phyloP scores from a whole-genome alignment of 2,329 filamentous ascomycete genomes.

The Shiraia sp. region DNA sequence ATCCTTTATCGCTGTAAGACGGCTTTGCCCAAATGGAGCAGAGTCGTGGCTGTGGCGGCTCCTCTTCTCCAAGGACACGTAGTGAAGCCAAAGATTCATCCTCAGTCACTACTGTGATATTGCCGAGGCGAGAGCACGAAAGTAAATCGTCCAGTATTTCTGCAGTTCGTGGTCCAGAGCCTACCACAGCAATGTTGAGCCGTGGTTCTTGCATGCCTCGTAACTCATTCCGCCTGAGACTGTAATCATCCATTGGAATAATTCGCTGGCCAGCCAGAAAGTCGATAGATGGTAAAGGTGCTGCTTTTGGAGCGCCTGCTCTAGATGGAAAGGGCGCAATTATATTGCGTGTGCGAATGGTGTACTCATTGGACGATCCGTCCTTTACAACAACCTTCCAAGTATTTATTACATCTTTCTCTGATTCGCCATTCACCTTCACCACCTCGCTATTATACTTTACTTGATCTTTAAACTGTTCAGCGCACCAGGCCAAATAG shows the following conservation, averaged over 20 bases:
- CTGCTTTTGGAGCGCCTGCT: constrained; percentile 13
- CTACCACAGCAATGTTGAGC: constrained; percentile 36
- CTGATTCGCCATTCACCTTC: constrained; percentile 29
- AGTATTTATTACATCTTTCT: constrained; percentile 18
- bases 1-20: constrained; percentile 19
- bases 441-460: constrained; percentile 38
- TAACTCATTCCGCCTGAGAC: constrained; percentile 34
- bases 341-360: constrained; percentile 32
- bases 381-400: constrained; percentile 39
- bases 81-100: constrained; percentile 36
- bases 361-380: constrained; percentile 23
- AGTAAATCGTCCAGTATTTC: constrained; percentile 42
- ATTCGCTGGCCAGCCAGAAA: constrained; percentile 41
- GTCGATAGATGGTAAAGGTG: constrained; percentile 26
- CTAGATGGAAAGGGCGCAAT: constrained; percentile 29
- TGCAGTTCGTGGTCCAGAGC: constrained; percentile 29
- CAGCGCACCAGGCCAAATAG: constrained; percentile 43
- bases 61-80: constrained; percentile 26
- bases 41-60: constrained; percentile 33
- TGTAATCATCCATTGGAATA: constrained; percentile 38
- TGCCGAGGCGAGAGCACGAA: constrained; percentile 37
- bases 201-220: constrained; percentile 31
- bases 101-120: constrained; percentile 41
- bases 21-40: constrained; percentile 44
- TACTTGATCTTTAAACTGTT: constrained; percentile 37